Evolutionary conservation across 768 basidiomycete species (phyloP).

Genomic region (Rhizopogon vesiculosus): DNA sequence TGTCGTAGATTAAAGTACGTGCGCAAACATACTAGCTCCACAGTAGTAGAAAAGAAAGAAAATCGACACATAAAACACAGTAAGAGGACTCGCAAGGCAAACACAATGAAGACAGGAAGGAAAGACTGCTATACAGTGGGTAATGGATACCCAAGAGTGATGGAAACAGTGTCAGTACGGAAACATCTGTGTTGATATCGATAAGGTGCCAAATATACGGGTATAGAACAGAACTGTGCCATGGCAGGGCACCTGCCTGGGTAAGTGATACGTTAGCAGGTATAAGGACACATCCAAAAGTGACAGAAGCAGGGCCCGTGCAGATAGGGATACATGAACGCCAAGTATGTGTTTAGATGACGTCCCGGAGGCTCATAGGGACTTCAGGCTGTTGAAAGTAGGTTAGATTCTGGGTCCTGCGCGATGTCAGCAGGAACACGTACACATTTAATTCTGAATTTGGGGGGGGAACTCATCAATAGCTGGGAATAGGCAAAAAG

Average conservation of each 20-base stretch:
- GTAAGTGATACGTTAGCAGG: conserved; percentile 47
- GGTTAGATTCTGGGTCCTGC: conserved; percentile 11
- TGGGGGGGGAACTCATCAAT: conserved; percentile 11
- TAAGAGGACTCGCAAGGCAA: conserved; percentile 14
- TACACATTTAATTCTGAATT: conserved; percentile 81
- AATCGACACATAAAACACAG: conserved; percentile 2
- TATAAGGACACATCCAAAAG: conserved; percentile 30
- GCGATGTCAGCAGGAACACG: conserved; percentile 23
- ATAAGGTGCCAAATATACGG: conserved; percentile 56
- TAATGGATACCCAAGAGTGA: conserved; percentile 38
- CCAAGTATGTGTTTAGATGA: conserved; percentile 54
- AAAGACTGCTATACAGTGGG: conserved; percentile 65
- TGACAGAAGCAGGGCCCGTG: conserved; percentile 36
- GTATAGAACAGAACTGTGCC: conserved; percentile 53
- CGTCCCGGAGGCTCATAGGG: conserved; percentile 84
- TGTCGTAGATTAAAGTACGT: conserved; percentile 42
- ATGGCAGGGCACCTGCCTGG: conserved; percentile 32
- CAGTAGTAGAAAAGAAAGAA: background rate
- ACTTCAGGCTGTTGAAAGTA: conserved; percentile 69
- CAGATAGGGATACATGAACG: conserved; percentile 82
- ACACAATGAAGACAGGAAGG: conserved; percentile 1
- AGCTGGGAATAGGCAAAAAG: background rate
- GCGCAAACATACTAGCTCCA: background rate
- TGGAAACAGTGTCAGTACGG: conserved; percentile 39
- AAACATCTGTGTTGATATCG: conserved; percentile 50